Base-by-base conservation (phyloP, 208 protist species). In the Leishmania mexicana region DNA sequence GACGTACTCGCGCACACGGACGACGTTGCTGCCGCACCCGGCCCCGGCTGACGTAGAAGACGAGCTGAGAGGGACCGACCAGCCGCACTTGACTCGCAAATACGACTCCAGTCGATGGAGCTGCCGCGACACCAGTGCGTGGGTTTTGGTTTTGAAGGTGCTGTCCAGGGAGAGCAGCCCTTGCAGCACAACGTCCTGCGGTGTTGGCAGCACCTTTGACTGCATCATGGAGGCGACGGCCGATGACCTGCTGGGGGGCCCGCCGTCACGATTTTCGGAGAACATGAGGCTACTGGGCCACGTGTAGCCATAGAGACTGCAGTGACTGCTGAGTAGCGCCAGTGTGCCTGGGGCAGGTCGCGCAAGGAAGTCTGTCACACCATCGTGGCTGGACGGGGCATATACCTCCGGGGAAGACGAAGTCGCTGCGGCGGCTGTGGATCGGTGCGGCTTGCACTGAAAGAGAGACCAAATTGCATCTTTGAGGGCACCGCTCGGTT, bases 121-220 rank as follows among this genome's bases (percentile, higher is more conserved):
- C 76, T 84, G 79, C 58, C 60, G 62, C 64, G 40, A 28, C 6
- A 85, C 83, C 38, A 80, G 64, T 51, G 76, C 68, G 31, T 62
- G 78, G 1, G 64, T 76, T 19, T 67, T 13, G 6, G 83, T 80
- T 72, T 83, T 83, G 42, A 47, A 24, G 1, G 85, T 92, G 24
- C 67, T 85, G 81, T 96, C 89, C 47, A 94, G 81, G 0, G 92
- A 96, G 4, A 96, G 79, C 3, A 96, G 80, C 0, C 92, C 92
- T 42, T 86, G 85, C 62, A 95, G 40, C 42, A 80, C 80, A 82
- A 79, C 71, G 19, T 83, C 65, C 57, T 83, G 78, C 57, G 62
- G 24, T 42, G 64, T 86, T 75, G 58, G 64, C 78, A 79, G 38
- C 45, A 72, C 51, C n/a, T 68, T 85, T 17, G 73, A 60, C 24